phyloP scores from a whole-genome alignment of 805 yeast species.

The Blastobotrys parvus region DNA sequence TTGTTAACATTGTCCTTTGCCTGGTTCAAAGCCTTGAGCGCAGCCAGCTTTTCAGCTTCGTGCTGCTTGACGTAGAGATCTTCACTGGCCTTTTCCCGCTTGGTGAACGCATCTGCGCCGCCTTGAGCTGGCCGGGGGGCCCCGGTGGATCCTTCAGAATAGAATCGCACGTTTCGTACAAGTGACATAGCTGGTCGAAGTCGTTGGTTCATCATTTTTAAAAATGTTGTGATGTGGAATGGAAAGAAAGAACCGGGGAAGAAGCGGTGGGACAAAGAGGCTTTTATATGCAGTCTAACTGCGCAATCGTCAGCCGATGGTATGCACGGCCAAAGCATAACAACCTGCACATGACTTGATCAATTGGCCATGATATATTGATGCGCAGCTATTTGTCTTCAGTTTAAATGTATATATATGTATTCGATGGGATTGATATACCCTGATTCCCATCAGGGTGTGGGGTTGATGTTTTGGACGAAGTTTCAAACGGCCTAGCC shows the following conservation, averaged over 20 bases:
- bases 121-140: conserved; percentile 43
- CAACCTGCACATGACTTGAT: too few relatives aligned
- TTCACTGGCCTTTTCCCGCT: conserved; percentile 91
- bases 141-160: conserved; percentile 56
- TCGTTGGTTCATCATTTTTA: background rate
- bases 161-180: conserved; percentile 24
- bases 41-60: conserved; percentile 79
- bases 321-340: too few relatives aligned
- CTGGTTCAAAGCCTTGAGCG: conserved; percentile 33
- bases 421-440: too few relatives aligned
- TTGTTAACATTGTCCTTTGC: conserved; percentile 15
- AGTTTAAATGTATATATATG: too few relatives aligned
- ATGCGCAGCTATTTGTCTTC: too few relatives aligned
- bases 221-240: background rate
- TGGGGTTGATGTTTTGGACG: too few relatives aligned
- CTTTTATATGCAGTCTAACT: background rate
- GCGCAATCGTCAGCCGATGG: too few relatives aligned
- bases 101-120: conserved; percentile 56
- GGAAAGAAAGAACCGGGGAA: background rate
- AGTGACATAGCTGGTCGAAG: background rate
- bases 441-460: too few relatives aligned
- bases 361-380: too few relatives aligned
- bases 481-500: too few relatives aligned
- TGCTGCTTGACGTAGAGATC: conserved; percentile 77
- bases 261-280: background rate